phyloP scores from a whole-genome alignment of 225 moss, liverwort and hornwort genomes.

The Climacium dendroides region DNA sequence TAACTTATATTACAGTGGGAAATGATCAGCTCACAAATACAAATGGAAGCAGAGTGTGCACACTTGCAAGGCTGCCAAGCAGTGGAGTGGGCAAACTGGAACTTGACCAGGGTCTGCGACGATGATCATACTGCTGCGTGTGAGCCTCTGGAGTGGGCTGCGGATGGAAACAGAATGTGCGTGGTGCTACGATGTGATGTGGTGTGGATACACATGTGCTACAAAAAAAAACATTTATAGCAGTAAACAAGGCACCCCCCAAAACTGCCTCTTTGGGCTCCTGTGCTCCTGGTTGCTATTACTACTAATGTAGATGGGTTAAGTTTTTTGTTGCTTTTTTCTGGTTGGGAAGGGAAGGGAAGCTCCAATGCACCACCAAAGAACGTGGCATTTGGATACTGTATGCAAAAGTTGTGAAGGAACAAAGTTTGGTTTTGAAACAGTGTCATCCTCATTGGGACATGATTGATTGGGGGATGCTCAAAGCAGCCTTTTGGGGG shows the following conservation, averaged over 20 bases:
- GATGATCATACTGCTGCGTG: neutral
- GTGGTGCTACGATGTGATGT: no score
- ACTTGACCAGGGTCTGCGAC: no score
- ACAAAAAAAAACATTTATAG: no score
- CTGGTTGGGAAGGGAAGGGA: no score
- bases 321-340: neutral
- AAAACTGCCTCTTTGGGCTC: no score
- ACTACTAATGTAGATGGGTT: neutral
- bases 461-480: no score
- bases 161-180: no score
- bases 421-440: neutral
- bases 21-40: neutral
- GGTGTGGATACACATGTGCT: neutral
- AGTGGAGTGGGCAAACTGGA: neutral
- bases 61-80: neutral
- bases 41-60: neutral
- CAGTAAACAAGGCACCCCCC: no score
- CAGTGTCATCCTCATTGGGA: no score
- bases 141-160: neutral
- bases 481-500: no score
- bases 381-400: accelerated
- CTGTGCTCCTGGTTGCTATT: no score
- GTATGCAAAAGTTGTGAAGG: neutral
- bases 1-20: neutral
- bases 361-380: neutral